Evolutionary conservation across 495 filamentous ascomycete species (phyloP), one percentile per base, ranked within the genome.

Genomic region (Haplographium delicatum): DNA sequence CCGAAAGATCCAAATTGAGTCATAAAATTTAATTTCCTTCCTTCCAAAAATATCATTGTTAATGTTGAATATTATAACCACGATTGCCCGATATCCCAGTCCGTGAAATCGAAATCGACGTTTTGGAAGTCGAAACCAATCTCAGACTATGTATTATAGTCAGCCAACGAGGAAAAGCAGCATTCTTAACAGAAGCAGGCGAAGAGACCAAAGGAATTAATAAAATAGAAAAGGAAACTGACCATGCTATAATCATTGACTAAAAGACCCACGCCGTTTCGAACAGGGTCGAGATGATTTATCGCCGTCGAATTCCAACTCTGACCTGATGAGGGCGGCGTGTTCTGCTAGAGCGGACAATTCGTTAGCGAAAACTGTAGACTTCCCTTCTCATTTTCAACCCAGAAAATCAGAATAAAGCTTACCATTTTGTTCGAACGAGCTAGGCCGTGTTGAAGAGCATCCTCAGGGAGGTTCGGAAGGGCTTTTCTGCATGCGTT

Each of bases 11-110:
- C n/a, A n/a, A n/a, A n/a, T n/a, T n/a, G n/a, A n/a, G n/a, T n/a
- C n/a, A n/a, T n/a, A n/a, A n/a, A n/a, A n/a, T n/a, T n/a, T n/a
- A n/a, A n/a, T n/a, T n/a, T n/a, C n/a, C n/a, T n/a, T n/a, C n/a
- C n/a, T n/a, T n/a, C n/a, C n/a, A n/a, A n/a, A n/a, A n/a, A n/a
- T n/a, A n/a, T n/a, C n/a, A n/a, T n/a, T n/a, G n/a, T n/a, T n/a
- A n/a, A n/a, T n/a, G 28, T 31, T 31, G 6, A 31, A 13, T 31
- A 4, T 19, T 28, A 49, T n/a, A 37, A 11, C 48, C 54, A 57
- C 1, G 54, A 48, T 31, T 51, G 48, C 19, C 44, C 38, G 2
- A 48, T 20, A 48, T 52, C 54, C 54, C 54, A 57, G 7, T 52
- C 54, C 1, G 15, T n/a, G 39, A 55, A 46, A 2, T 30, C 44